Evolutionary conservation across 192 early-diverging fungal species (phyloP), one percentile per base, ranked within the genome.

Genomic region (Phycomyces blakesleeanus): DNA sequence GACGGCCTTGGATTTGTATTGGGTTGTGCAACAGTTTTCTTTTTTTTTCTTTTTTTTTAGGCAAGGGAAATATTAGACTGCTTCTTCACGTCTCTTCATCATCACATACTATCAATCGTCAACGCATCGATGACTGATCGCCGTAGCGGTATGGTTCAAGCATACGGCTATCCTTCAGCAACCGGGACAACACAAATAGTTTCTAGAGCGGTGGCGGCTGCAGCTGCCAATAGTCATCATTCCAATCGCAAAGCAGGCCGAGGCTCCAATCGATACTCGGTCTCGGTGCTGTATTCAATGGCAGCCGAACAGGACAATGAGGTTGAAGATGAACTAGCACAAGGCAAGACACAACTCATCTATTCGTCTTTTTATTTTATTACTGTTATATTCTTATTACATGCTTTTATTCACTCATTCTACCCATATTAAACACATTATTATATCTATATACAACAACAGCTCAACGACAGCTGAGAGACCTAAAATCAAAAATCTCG

Each of bases 301-400:
- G 90, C 89, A 10, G 93, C 94, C 9, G 94, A 97, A 66, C 93
- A 93, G 65, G 94, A 97, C 71, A 89, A 89, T 55, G 94, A 95
- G 71, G 93, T 97, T 16, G 91, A 94, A 64, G 94, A 97, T 83
- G 94, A 95, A 66, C 84, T 97, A 49, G 92, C 94, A n/a, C 82
- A 87, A 82, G 90, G 93, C 91, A 83, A 37, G 50, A 41, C 27
- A 34, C 5, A 51, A 51, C 24, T 7, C 18, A 25, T 25, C 10
- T 51, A 10, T 22, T 22, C 51, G 10, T 7, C 4, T 25, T 7
- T 25, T 22, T 25, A 51, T 1, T 7, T 25, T 5, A 2, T 0
- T 25, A 51, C 8, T 51, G 6, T 7, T 25, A 25, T 15, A 53
- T 12, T 20, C 21, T 14, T 15, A 25, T 16, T 14, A 24, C 10